These are phyloP conservation scores for Aristolochia californica DNA, from an alignment of 164 flowering plant species.

Conservation along the genomic window DNA sequence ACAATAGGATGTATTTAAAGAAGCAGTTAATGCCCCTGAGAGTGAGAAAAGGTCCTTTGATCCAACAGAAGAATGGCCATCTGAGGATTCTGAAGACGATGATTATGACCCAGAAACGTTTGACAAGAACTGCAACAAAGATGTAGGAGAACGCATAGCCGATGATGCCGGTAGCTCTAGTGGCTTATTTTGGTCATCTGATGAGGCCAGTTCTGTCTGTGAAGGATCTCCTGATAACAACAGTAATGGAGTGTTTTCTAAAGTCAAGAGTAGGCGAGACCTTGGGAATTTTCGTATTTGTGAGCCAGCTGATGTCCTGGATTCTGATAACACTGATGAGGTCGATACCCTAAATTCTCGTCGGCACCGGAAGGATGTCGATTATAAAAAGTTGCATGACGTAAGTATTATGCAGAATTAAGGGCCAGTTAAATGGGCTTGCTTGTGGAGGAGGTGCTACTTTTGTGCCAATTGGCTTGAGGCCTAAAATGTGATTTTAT, in stretches of 20 bases:
- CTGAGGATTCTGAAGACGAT: slow-evolving; percentile 93
- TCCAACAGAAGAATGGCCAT: slow-evolving; percentile 80
- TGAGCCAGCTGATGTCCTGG: slow-evolving; percentile 11
- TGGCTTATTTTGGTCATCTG: slow-evolving; percentile 57
- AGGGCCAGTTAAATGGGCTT: not conserved
- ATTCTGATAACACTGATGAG: slow-evolving; percentile 38
- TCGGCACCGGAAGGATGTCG: slow-evolving; percentile 66
- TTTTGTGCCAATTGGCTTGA: too few relatives aligned
- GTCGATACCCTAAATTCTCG: slow-evolving; percentile 35
- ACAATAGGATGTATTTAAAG: slow-evolving; percentile 71
- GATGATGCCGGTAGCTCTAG: slow-evolving; percentile 41
- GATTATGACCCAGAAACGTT: slow-evolving; percentile 74
- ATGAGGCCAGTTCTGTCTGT: slow-evolving; percentile 30
- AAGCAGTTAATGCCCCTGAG: slow-evolving; percentile 59
- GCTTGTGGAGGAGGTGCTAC: not conserved
- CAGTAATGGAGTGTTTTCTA: slow-evolving; percentile 4
- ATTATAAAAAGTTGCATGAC: slow-evolving; percentile 70
- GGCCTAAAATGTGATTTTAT: too few relatives aligned
- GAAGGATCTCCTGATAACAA: slow-evolving; percentile 14
- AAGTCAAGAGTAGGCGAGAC: slow-evolving; percentile 5
- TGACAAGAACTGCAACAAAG: slow-evolving; percentile 28
- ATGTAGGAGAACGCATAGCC: slow-evolving; percentile 30
- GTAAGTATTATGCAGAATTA: slow-evolving; percentile 38
- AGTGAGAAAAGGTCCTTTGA: slow-evolving; percentile 26
- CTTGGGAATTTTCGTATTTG: slow-evolving; percentile 8